Conservation (phyloP, 176 grass and related monocot genomes). For the Cenchrus fungigraminus region DNA sequence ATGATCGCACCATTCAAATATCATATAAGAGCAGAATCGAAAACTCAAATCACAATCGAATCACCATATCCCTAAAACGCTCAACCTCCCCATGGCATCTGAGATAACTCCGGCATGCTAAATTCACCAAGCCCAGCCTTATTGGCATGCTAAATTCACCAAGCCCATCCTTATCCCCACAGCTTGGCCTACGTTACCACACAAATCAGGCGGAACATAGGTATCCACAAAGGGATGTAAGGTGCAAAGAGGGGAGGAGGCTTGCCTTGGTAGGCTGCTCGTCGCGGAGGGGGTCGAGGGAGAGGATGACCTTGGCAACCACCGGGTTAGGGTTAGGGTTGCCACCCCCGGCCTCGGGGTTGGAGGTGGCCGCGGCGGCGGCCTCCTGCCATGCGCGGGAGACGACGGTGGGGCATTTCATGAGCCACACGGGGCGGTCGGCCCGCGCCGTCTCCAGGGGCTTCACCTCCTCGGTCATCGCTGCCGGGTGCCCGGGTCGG, state of each 20-base stretch:
- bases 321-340: constrained; percentile 53
- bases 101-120: not conserved
- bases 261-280: constrained; percentile 65
- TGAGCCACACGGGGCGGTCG: constrained; percentile 85
- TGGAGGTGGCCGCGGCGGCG: constrained; percentile 30
- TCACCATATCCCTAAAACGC: not conserved
- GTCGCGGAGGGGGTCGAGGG: constrained; percentile 77
- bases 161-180: not conserved
- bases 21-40: not conserved
- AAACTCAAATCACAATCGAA: not conserved
- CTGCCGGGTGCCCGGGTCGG: not conserved
- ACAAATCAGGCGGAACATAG: not conserved
- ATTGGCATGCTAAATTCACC: not conserved
- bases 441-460: constrained; percentile 69
- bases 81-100: not conserved
- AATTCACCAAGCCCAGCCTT: not conserved
- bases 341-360: not conserved
- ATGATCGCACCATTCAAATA: not conserved
- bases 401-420: constrained; percentile 89
- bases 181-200: not conserved
- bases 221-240: not conserved
- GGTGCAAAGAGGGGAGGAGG: not conserved
- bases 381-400: constrained; percentile 77
- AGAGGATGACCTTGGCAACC: constrained; percentile 80
- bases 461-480: constrained; percentile 57